Evolutionary conservation across 192 early-diverging fungal genomes (phyloP), one percentile per base, ranked within the genome.

Genomic region (Mortierella hygrophila): DNA sequence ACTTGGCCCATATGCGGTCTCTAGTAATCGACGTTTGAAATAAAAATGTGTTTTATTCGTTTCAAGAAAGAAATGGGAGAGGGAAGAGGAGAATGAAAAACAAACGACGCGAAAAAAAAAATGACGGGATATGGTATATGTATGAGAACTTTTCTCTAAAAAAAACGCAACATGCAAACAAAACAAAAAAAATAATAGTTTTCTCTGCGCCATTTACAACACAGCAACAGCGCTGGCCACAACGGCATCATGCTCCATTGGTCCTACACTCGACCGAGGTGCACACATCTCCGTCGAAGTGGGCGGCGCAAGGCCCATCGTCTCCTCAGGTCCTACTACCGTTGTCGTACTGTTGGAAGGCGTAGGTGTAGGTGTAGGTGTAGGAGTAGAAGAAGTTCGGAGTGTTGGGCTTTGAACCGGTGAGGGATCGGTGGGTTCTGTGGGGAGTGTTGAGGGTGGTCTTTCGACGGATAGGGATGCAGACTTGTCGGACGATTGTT

Each of bases 351-450:
- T n/a, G 38, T 72, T 42, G 10, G 71, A 44, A 41, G 71, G 9
- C n/a, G 42, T 20, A 35, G 9, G 21, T 37, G 70, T 29, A 35
- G 9, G 21, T 37, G 70, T 29, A 29, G 71, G 23, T 20, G 71
- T 41, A 29, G 38, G 41, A 18, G 71, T 26, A 4, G 20, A 8
- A 6, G 71, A n/a, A 10, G 44, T 72, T 4, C 26, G 16, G 21
- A 46, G 44, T 29, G 71, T 72, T 23, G 71, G 71, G n/a, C 71
- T 72, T 16, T 46, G 26, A 46, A 15, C 49, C 4, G 71, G 71
- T 10, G 71, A 72, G 2, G 29, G 49, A 2, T 72, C 71, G 4
- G 26, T 26, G 5, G 38, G 71, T 13, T 72, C 41, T 20, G 26
- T 41, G 3, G 42, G 60, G 2, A 65, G 15, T 1, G 60, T 65